These are phyloP conservation scores for Suhomyces yuchorum DNA, from an alignment of 1,139 yeast species.

Conservation along the genomic window DNA sequence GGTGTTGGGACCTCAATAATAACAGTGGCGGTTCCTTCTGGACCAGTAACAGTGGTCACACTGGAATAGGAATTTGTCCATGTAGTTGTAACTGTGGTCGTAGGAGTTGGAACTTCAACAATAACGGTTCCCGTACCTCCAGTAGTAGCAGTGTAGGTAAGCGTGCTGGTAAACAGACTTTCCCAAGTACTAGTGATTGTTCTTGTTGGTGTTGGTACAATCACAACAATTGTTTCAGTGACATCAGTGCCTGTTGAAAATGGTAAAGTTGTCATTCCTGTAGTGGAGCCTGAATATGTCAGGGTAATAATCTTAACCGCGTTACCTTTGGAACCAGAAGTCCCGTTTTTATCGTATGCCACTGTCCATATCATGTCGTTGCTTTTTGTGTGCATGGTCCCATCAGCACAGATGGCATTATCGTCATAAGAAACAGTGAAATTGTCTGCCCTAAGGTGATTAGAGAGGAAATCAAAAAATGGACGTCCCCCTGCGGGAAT, in stretches of 20 bases:
- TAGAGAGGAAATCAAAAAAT: constrained; percentile 22
- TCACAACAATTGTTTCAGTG: constrained; percentile 17
- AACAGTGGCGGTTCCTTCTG: constrained; percentile 21
- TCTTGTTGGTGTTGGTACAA: constrained; percentile 18
- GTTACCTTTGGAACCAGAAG: constrained; percentile 25
- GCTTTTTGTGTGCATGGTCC: neutral
- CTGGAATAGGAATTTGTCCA: constrained; percentile 6
- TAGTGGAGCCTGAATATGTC: constrained; percentile 28
- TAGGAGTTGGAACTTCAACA: constrained; percentile 2
- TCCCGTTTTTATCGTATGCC: constrained; percentile 15
- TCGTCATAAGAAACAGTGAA: constrained; percentile 17
- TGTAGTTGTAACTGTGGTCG: constrained; percentile 6
- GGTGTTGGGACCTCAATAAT: constrained; percentile 23
- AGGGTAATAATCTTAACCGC: constrained; percentile 25
- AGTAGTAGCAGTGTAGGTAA: constrained; percentile 13
- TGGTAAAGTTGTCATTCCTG: constrained; percentile 25
- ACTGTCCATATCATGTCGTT: constrained; percentile 8
- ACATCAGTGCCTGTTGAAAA: constrained; percentile 9
- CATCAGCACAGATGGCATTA: constrained; percentile 19
- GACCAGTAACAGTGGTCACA: constrained; percentile 14
- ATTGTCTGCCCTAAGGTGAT: constrained; percentile 12
- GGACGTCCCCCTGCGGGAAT: constrained; percentile 38
- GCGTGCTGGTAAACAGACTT: constrained; percentile 10
- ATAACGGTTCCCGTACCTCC: constrained; percentile 20
- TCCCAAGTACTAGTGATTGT: constrained; percentile 17